A percentile compares a stretch with the other conserved stretches of the same genome.
These are phyloP conservation scores for Selenicereus undatus DNA, from an alignment of 148 eudicot genomes.

Conservation along the genomic window DNA sequence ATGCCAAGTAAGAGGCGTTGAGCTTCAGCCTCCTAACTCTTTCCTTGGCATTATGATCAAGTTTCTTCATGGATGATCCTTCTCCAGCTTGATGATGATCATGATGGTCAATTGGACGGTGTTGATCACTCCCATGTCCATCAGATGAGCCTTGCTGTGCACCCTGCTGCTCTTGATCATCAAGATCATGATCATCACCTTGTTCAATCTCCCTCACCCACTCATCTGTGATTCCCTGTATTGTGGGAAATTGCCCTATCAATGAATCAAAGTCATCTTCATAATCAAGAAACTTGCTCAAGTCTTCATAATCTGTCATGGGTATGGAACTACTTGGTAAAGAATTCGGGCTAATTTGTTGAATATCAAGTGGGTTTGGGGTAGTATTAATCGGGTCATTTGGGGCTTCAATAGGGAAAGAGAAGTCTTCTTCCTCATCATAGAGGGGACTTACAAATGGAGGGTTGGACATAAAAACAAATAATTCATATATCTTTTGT, in stretches of 20 bases:
- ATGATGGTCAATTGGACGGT: not conserved
- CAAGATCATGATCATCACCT: not conserved
- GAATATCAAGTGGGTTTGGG: constrained; percentile 9
- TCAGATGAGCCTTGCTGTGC: not conserved
- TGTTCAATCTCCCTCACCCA: constrained; percentile 20
- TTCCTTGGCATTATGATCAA: constrained; percentile 57
- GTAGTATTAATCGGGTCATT: constrained; percentile 13
- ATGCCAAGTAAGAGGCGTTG: constrained; percentile 38
- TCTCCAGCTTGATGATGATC: constrained; percentile 11
- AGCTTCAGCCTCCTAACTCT: constrained; percentile 49
- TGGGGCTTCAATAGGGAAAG: constrained; percentile 15
- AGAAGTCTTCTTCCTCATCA: constrained; percentile 20
- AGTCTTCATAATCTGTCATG: constrained; percentile 26
- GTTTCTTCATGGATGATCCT: constrained; percentile 37
- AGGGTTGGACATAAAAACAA: constrained; percentile 29
- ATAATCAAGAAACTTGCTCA: constrained; percentile 29
- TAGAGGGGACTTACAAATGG: constrained; percentile 30
- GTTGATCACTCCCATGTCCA: not conserved
- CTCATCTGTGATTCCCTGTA: not conserved
- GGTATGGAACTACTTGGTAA: constrained; percentile 15
- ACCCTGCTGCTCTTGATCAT: constrained; percentile 10
- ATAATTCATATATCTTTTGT: not conserved
- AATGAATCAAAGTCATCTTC: constrained; percentile 8
- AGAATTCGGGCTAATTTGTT: not conserved
- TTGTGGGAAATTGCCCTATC: constrained; percentile 21